Base-by-base conservation (phyloP, 2,329 filamentous ascomycete species). In the Fusarium zealandicum region DNA sequence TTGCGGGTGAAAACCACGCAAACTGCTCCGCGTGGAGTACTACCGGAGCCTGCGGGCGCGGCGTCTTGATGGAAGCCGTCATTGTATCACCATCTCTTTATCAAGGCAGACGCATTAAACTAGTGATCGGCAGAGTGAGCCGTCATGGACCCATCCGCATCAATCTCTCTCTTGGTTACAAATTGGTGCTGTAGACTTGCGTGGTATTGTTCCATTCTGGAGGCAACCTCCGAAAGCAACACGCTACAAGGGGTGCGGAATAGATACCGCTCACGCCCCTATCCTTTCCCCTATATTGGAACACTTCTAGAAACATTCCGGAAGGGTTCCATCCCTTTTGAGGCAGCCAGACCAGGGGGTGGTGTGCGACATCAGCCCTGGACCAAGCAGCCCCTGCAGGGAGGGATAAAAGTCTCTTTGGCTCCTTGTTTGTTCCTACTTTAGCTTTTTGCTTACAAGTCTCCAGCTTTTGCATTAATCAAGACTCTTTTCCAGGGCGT, bases 221-320 rank as follows among this genome's bases (percentile, higher is more conserved):
- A 25, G 22, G 22, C 22, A 25, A 25, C 22, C 22, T 25, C 22
- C 22, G 22, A 25, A 25, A 32, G 39, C 18, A 32, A 12, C 22
- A 9, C 22, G 22, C 22, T 8, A 25, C 14, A 44, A 41, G 40
- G 54, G 55, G 25, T 14, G 28, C 35, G 25, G 25, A 17, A 40
- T 38, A 44, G 22, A 32, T 18, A 45, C 36, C 4, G 13, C 38
- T 44, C 51, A 64, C 51, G 52, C 45, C 50, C 54, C 39, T 35
- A 51, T 58, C 42, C 39, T 35, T 49, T 58, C 42, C 47, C 54
- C 39, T 38, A 49, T 58, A 35, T 18, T 25, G 49, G 61, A 36
- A 57, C 47, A 36, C 32, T 66, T 66, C 64, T 39, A 66, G 64
- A 66, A 66, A 42, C 40, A 42, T 66, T 66, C 64, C 54, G 36